Conservation (phyloP, 495 filamentous ascomycete species). For the Hypoxylon fuscum region DNA sequence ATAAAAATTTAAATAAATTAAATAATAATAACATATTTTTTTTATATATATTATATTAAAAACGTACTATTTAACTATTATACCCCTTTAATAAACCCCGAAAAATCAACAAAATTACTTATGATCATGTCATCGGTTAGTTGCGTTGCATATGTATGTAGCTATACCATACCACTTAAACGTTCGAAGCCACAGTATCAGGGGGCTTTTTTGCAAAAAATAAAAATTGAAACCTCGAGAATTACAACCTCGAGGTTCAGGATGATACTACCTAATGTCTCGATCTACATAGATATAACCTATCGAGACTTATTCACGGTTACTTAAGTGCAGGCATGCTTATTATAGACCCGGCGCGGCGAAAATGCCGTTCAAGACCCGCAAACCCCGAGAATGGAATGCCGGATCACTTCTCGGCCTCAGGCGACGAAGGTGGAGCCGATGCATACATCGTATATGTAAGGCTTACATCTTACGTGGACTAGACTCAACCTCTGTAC, state of each 20-base stretch:
- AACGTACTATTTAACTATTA: background rate
- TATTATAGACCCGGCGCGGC: background rate
- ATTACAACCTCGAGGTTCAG: too few relatives aligned
- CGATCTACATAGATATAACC: too few relatives aligned
- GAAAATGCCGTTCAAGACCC: background rate
- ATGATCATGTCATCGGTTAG: background rate
- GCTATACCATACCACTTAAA: too few relatives aligned
- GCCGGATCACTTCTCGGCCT: background rate
- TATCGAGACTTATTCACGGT: too few relatives aligned
- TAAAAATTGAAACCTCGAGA: too few relatives aligned
- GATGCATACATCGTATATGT: background rate
- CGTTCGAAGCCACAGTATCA: too few relatives aligned
- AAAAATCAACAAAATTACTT: too few relatives aligned
- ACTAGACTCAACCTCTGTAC: background rate
- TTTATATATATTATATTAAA: background rate
- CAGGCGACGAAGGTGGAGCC: background rate
- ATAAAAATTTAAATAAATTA: too few relatives aligned
- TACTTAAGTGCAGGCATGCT: background rate
- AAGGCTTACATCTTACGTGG: conserved; percentile 1
- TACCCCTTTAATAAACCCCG: too few relatives aligned
- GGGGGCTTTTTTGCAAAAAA: too few relatives aligned
- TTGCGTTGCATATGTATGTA: too few relatives aligned
- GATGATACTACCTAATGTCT: too few relatives aligned
- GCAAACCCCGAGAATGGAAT: background rate
- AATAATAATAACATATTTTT: background rate